These are phyloP conservation scores for Panicum miliaceum DNA, from an alignment of 176 grass and related monocot species.

Conservation along the genomic window DNA sequence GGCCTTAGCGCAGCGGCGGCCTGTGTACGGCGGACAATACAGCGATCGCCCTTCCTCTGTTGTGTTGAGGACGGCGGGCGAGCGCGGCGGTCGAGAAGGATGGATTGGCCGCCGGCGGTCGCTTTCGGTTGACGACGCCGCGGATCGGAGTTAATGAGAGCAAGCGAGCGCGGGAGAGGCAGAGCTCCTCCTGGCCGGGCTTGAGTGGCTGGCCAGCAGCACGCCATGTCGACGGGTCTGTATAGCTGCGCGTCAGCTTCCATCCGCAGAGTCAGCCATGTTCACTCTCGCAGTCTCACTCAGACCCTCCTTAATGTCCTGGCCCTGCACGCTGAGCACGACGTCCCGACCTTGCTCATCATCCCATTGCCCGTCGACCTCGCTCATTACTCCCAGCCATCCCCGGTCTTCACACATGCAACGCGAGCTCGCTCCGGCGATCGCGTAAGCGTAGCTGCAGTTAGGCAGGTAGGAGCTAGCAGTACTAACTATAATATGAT, in stretches of 20 bases:
- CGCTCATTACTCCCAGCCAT: not conserved
- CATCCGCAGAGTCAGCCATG: not conserved
- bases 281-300: not conserved
- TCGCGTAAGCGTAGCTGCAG: too few relatives aligned
- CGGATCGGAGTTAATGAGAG: not conserved
- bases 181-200: too few relatives aligned
- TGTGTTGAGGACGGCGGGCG: not conserved
- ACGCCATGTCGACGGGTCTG: conserved; percentile 37
- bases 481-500: too few relatives aligned
- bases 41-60: too few relatives aligned
- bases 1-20: too few relatives aligned
- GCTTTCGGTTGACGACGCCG: not conserved
- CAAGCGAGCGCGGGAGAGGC: not conserved
- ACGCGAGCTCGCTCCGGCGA: not conserved
- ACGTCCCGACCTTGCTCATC: not conserved
- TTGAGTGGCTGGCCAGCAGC: conserved; percentile 1
- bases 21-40: too few relatives aligned
- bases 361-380: not conserved
- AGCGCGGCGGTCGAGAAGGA: not conserved
- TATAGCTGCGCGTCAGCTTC: not conserved
- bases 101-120: not conserved
- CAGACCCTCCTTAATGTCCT: too few relatives aligned
- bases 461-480: too few relatives aligned
- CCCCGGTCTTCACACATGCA: not conserved
- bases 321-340: not conserved